Base-by-base conservation (phyloP, 129 eudicot genomes). In the Scalesia atractyloides region DNA sequence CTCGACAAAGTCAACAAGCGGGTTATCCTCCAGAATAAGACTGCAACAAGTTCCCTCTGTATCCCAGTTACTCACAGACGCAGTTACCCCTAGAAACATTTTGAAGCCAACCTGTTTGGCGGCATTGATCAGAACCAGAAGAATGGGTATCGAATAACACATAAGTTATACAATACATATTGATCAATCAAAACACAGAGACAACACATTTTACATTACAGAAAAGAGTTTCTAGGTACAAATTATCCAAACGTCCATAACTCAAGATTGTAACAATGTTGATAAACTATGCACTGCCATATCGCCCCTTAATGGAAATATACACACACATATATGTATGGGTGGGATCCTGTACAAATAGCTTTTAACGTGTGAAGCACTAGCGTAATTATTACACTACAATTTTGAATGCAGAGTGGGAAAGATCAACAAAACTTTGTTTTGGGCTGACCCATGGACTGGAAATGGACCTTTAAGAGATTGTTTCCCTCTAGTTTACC, bases 1-100 rank as follows among this genome's bases (percentile, higher is more conserved):
- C 85, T 95, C 97, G 71, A 95, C 99, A 76, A 95, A 95, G 69
- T 91, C 99, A n/a, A 95, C 99, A 26, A 95, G 83, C 36, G 99
- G 99, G 58, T 90, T 95, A 79, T 95, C 99, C 82, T 95, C 99
- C 83, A 95, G 76, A 43, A 95, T 84, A 24, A 95, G 76, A 62
- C 97, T 95, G 89, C 99, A 95, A 44, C 83, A 84, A 52, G 96
- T 88, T 72, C 99, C 99, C 70, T 91, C 97, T 9, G 87, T 22
- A 68, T 95, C 96, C 99, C 97, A 95, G 61, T 90, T 90, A 57
- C 89, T 78, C 69, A 95, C 97, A 30, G 97, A 82, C 74, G 99
- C 97, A 41, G 96, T 86, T 66, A 95, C 96, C 58, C 97, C 99
- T 68, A 90, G 67, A 79, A 95, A 91, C 99, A 90, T 95, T 80